These are phyloP conservation scores for Aspergillus panamensis DNA, from an alignment of 495 filamentous ascomycete genomes.

Conservation along the genomic window DNA sequence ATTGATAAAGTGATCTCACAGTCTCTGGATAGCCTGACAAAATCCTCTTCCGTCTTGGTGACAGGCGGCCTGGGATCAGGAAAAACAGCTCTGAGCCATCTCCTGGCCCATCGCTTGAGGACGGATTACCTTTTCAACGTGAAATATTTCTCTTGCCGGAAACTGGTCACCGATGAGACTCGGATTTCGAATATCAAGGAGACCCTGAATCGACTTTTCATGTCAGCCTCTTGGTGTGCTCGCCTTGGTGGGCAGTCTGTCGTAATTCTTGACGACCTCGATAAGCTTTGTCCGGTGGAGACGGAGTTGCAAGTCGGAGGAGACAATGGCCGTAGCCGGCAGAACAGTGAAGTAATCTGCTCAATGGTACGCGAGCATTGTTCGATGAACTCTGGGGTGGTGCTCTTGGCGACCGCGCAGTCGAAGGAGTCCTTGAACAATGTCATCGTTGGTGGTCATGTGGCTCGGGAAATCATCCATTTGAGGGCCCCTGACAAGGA, in stretches of 20 bases:
- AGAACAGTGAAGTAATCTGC: conserved; percentile 86
- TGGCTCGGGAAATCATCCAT: conserved; percentile 77
- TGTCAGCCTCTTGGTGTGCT: conserved; percentile 84
- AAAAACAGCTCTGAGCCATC: conserved; percentile 70
- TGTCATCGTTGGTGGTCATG: conserved; percentile 72
- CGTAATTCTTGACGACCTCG: conserved; percentile 88
- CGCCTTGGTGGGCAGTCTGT: conserved; percentile 76
- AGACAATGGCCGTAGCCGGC: conserved; percentile 86
- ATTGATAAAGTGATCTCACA: conserved; percentile 74
- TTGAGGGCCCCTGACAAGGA: conserved; percentile 91
- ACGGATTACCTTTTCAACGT: conserved; percentile 67
- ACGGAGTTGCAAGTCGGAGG: conserved; percentile 88
- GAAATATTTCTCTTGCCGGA: conserved; percentile 77
- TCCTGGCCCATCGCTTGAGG: conserved; percentile 64
- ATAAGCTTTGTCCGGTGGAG: conserved; percentile 85
- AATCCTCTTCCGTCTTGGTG: conserved; percentile 83
- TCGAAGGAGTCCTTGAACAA: conserved; percentile 85
- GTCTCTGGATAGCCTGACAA: conserved; percentile 66
- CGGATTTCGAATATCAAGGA: conserved; percentile 89
- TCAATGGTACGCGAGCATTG: conserved; percentile 81
- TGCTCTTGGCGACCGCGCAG: conserved; percentile 86
- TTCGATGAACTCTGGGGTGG: conserved; percentile 67
- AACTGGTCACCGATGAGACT: conserved; percentile 81
- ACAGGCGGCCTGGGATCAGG: conserved; percentile 86
- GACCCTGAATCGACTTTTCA: conserved; percentile 75